A percentile compares a stretch with the other conserved stretches of the same genome.
These are phyloP conservation scores for Keithomyces neogunnii DNA, from an alignment of 2,329 filamentous ascomycete genomes.

Conservation along the genomic window DNA sequence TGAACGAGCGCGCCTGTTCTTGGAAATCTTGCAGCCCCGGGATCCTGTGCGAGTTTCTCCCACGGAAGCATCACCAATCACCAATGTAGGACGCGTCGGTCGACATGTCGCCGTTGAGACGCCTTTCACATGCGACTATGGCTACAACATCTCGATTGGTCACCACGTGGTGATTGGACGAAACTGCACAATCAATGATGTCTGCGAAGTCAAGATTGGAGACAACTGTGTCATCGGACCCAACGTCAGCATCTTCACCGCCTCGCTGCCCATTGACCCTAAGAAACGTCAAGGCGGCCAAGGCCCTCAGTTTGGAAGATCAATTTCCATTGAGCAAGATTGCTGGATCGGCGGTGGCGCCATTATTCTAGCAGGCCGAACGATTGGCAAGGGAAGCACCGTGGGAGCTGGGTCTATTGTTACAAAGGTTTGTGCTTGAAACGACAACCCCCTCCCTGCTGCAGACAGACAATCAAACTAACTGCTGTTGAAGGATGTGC, in stretches of 20 bases:
- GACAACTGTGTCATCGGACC: slow-evolving; percentile 70
- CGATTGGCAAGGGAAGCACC: slow-evolving; percentile 68
- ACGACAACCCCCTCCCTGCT: not conserved
- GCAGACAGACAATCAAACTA: not conserved
- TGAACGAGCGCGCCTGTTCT: slow-evolving; percentile 62
- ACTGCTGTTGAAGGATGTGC: slow-evolving; percentile 45
- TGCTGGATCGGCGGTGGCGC: slow-evolving; percentile 75
- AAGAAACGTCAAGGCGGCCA: slow-evolving; percentile 65
- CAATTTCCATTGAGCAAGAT: slow-evolving; percentile 75
- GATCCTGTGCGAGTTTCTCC: slow-evolving; percentile 49
- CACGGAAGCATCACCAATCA: slow-evolving; percentile 40
- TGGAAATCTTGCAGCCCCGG: slow-evolving; percentile 60
- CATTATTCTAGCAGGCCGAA: slow-evolving; percentile 70
- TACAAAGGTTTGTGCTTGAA: slow-evolving; percentile 50
- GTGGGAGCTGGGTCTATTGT: slow-evolving; percentile 81
- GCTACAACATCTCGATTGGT: slow-evolving; percentile 86
- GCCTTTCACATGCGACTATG: slow-evolving; percentile 89
- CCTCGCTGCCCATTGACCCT: slow-evolving; percentile 63
- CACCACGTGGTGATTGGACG: slow-evolving; percentile 76
- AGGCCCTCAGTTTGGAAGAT: slow-evolving; percentile 60
- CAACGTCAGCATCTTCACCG: slow-evolving; percentile 78
- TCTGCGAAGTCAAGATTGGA: slow-evolving; percentile 75
- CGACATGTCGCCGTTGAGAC: slow-evolving; percentile 71
- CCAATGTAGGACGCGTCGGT: slow-evolving; percentile 57
- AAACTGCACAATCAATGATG: slow-evolving; percentile 79